phyloP scores from a whole-genome alignment of 768 basidiomycete genomes.

The Mycena galericulata region DNA sequence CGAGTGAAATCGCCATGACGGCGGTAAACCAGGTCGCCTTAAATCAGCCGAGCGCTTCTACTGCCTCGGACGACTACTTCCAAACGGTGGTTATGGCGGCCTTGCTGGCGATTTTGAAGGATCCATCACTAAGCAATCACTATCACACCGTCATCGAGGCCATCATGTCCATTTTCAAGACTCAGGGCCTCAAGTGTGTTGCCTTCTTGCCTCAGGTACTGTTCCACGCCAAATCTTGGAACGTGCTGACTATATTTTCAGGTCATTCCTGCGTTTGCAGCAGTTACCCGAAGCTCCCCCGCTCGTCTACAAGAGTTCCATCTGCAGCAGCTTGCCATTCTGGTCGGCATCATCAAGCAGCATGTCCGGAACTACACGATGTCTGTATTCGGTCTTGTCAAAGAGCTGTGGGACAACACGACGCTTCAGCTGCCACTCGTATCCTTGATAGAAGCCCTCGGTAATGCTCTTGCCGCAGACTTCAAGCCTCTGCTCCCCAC shows the following conservation, averaged over 20 bases:
- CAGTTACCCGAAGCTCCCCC: constrained; percentile 85
- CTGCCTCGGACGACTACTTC: constrained; percentile 93
- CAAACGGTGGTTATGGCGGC: constrained; percentile 95
- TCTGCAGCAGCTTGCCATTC: constrained; percentile 93
- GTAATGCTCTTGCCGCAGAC: constrained; percentile 94
- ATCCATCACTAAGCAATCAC: constrained; percentile 85
- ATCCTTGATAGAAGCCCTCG: constrained; percentile 91
- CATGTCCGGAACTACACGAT: constrained; percentile 94
- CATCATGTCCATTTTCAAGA: constrained; percentile 99
- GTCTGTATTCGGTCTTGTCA: constrained; percentile 86
- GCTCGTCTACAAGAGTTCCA: constrained; percentile 93
- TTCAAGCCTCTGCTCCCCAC: constrained; percentile 96
- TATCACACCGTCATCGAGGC: constrained; percentile 97
- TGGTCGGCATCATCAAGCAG: constrained; percentile 96
- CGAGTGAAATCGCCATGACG: constrained; percentile 67
- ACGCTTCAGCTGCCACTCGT: constrained; percentile 92
- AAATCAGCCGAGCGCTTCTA: constrained; percentile 69
- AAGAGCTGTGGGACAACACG: constrained; percentile 90
- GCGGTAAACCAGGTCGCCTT: constrained; percentile 78
- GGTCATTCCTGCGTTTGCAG: constrained; percentile 96
- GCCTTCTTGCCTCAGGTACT: constrained; percentile 92
- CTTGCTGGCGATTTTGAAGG: constrained; percentile 87
- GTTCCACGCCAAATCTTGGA: not conserved
- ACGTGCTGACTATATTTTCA: constrained; percentile 43
- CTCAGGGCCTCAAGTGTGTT: constrained; percentile 96